These are phyloP conservation scores for Starmerella apis DNA, from an alignment of 805 yeast genomes.

Conservation along the genomic window DNA sequence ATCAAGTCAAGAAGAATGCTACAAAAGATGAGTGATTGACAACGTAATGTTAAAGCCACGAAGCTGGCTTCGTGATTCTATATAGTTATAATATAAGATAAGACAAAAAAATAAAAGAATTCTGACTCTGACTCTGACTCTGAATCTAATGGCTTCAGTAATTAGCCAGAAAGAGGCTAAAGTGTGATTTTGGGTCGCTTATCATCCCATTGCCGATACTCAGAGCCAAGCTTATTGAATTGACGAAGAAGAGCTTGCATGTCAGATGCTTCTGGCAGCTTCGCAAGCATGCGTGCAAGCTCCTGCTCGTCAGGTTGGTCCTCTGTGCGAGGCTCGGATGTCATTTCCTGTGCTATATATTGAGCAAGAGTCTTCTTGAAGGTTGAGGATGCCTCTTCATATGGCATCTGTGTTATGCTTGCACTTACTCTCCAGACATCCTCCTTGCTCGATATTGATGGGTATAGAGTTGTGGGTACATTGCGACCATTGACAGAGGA, in stretches of 20 bases:
- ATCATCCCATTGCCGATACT: conserved; percentile 23
- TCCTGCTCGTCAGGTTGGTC: conserved; percentile 22
- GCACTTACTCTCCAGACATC: conserved; percentile 34
- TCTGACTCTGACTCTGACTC: no score
- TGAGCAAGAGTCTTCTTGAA: conserved; percentile 26
- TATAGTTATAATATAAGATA: neutral
- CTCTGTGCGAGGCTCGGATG: conserved; percentile 27
- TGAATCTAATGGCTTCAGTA: no score
- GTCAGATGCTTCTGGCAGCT: conserved; percentile 26
- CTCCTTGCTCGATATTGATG: conserved; percentile 24
- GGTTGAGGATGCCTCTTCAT: conserved; percentile 18
- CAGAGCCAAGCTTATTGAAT: conserved; percentile 29
- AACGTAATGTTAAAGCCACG: neutral
- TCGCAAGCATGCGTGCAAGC: conserved; percentile 22
- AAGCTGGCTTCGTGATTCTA: conserved; percentile 3
- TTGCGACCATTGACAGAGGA: conserved; percentile 22
- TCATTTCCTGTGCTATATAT: conserved; percentile 25
- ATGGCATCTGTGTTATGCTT: conserved; percentile 21
- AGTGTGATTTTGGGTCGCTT: conserved; percentile 19
- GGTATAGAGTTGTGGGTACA: conserved; percentile 27
- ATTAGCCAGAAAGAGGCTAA: no score
- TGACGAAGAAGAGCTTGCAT: conserved; percentile 28
- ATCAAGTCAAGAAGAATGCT: conserved; percentile 8
- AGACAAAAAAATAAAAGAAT: neutral
- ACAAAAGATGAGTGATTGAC: no score